phyloP scores from a whole-genome alignment of 257 asterid genomes.

The Gardenia jasminoides region DNA sequence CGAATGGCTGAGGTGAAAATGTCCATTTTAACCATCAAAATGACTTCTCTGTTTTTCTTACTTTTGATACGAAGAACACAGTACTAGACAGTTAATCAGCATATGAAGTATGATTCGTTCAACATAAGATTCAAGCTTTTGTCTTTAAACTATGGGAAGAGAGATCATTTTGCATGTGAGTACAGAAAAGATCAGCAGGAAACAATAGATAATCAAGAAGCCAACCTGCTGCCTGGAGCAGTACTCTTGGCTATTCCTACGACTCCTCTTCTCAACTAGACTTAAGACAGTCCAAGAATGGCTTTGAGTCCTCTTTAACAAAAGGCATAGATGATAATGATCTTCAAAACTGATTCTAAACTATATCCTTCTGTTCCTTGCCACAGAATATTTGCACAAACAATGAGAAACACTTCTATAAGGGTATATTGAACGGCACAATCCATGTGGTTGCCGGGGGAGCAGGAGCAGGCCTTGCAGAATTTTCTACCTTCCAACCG shows the following conservation, averaged over 20 bases:
- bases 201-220: neutral
- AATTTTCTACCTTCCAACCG: slow-evolving; percentile 57
- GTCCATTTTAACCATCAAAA: neutral
- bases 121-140: neutral
- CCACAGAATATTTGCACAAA: slow-evolving; percentile 69
- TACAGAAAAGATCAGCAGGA: neutral
- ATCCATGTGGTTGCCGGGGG: slow-evolving; percentile 97
- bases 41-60: neutral
- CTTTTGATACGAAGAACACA: neutral
- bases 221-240: too few relatives aligned
- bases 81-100: neutral
- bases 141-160: neutral
- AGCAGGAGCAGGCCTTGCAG: slow-evolving; percentile 81
- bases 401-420: slow-evolving; percentile 53
- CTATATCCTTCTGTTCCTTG: neutral
- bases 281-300: neutral
- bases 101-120: too few relatives aligned
- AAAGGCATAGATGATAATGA: neutral
- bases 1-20: neutral
- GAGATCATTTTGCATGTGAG: neutral
- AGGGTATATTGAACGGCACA: slow-evolving; percentile 77
- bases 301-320: neutral
- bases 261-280: neutral
- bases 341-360: neutral
- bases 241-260: neutral